Percentiles rank a stretch among this genome's conserved stretches.
Evolutionary conservation across 2,329 filamentous ascomycete species (phyloP).

Genomic region (Penicillium freii): DNA sequence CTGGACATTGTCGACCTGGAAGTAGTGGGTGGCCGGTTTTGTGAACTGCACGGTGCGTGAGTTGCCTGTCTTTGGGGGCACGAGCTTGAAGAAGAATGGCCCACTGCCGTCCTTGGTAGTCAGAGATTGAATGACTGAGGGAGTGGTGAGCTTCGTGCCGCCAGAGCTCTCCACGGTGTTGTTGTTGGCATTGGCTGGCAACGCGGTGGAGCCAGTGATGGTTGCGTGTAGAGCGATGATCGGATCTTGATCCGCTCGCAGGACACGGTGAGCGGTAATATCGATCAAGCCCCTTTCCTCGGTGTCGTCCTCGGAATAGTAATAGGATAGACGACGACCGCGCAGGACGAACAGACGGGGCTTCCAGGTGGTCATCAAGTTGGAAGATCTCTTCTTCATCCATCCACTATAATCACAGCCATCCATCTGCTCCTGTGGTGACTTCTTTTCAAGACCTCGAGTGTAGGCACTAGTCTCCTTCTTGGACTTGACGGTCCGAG

Average conservation of each 20-base stretch:
- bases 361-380: conserved; percentile 97
- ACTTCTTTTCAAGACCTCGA: conserved; percentile 76
- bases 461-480: conserved; percentile 94
- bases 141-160: conserved; percentile 29
- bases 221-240: conserved; percentile 89
- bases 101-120: conserved; percentile 54
- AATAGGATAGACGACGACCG: conserved; percentile 88
- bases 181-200: conserved; percentile 46
- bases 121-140: conserved; percentile 32
- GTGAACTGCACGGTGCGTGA: conserved; percentile 95
- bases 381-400: conserved; percentile 99
- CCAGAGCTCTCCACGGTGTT: conserved; percentile 35
- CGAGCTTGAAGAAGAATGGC: conserved; percentile 97
- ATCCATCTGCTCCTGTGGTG: conserved; percentile 77
- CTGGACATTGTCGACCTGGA: conserved; percentile 86
- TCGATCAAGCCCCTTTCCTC: conserved; percentile 96
- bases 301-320: conserved; percentile 88
- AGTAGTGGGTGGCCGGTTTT: conserved; percentile 95
- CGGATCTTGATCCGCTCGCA: conserved; percentile 87
- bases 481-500: conserved; percentile 69
- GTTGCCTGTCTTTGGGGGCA: conserved; percentile 82
- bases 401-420: conserved; percentile 92
- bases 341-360: conserved; percentile 92
- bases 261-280: conserved; percentile 94
- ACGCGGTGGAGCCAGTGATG: conserved; percentile 77